Evolutionary conservation across 345 rosid genomes (phyloP), one percentile per base, ranked within the genome.

Genomic region (Salix arbutifolia): DNA sequence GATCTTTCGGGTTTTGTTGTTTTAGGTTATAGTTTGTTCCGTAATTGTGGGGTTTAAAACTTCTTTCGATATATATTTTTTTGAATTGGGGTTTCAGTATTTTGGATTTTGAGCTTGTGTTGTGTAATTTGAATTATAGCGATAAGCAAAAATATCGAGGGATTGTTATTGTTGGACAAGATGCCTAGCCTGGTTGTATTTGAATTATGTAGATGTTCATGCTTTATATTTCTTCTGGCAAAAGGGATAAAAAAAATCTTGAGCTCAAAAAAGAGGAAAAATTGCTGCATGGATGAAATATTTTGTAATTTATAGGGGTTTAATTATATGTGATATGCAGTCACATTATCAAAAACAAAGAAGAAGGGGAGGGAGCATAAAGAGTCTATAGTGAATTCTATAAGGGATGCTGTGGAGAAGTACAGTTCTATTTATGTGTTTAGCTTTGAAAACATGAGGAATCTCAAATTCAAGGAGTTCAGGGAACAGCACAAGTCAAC

Each of bases 361-460:
- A 96, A 92, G 92, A 96, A 96, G 81, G 99, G 99, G 40, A 91
- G 87, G 62, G 98, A 88, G 70, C 98, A 96, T 71, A 96, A 96
- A 71, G 98, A 96, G 77, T 1, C 53, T 26, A 82, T 94, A 46
- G 89, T 94, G 1, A 86, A 84, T 78, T 72, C 90, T 21, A 89
- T 96, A 75, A 89, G 97, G 69, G 92, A 91, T n/a, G 90, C 95
- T 42, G 90, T 79, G 1, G 98, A 96, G 19, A 84, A 67, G 2
- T 90, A 89, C 71, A 71, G 58, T 10, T 89, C 95, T 2, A 83
- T 87, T 21, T 96, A 88, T 83, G 97, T 92, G 56, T 96, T 96
- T 83, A 82, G 92, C 35, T 94, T 94, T 69, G 98, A 92, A 82
- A 96, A 92, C 89, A 96, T 92, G 99, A 89, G 98, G 73, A 96